Evolutionary conservation across 2,329 filamentous ascomycete genomes (phyloP).

Genomic region (Berkeleyomyces rouxiae): DNA sequence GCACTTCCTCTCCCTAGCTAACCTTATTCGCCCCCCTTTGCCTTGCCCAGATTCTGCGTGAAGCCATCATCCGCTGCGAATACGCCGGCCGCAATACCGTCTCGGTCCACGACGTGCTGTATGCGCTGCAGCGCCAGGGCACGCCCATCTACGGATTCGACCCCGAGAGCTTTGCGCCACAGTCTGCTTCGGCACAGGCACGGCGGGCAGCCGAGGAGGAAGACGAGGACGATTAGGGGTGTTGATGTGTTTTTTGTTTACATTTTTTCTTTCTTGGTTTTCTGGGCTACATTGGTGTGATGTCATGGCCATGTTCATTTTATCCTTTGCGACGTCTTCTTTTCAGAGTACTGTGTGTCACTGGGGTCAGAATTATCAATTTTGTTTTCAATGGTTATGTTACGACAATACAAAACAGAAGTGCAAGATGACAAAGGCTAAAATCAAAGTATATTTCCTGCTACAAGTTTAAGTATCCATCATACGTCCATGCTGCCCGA

Average conservation of each 20-base stretch:
- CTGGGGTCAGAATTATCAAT: neutral
- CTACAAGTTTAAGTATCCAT: slow-evolving; percentile 4
- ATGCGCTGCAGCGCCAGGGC: slow-evolving; percentile 31
- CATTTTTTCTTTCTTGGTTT: neutral
- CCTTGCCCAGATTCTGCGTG: slow-evolving; percentile 30
- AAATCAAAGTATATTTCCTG: no score
- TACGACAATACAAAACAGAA: neutral
- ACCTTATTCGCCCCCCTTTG: neutral
- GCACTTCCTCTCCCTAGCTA: neutral
- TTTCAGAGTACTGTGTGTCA: neutral
- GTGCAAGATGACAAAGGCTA: neutral
- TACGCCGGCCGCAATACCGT: slow-evolving; percentile 43
- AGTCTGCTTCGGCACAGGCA: slow-evolving; percentile 14
- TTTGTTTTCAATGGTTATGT: neutral
- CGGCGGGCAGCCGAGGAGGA: neutral
- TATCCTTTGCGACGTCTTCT: neutral
- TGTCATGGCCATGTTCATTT: neutral
- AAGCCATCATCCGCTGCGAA: slow-evolving; percentile 35
- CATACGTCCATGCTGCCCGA: no score
- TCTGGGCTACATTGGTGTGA: neutral
- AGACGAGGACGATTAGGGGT: neutral
- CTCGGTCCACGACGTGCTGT: slow-evolving; percentile 43
- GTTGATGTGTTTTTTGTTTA: neutral
- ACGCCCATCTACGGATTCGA: slow-evolving; percentile 43
- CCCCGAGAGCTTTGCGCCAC: slow-evolving; percentile 21